phyloP scores from a whole-genome alignment of 1,139 yeast genomes.

The Magnusiomyces ingens region DNA sequence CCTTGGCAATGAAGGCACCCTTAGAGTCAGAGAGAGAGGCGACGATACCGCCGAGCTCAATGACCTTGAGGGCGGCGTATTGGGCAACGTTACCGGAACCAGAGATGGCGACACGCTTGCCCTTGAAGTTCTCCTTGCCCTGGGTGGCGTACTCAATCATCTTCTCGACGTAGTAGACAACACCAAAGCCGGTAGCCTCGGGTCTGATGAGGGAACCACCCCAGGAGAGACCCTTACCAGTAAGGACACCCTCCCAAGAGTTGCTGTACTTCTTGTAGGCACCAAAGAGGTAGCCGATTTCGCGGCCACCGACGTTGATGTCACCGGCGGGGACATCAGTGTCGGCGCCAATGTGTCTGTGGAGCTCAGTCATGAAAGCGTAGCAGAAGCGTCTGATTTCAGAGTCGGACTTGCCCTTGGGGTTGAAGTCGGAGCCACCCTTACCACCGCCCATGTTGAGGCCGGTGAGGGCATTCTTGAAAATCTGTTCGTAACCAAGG shows the following conservation, averaged over 20 bases:
- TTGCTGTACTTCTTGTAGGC: constrained; percentile 90
- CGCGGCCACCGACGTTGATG: constrained; percentile 91
- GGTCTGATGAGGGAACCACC: constrained; percentile 99
- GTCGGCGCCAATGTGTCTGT: constrained; percentile 93
- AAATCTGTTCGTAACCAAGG: constrained; percentile 96
- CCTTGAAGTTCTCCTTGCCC: constrained; percentile 83
- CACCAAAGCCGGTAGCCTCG: constrained; percentile 98
- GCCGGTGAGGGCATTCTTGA: constrained; percentile 97
- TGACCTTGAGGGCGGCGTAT: constrained; percentile 95
- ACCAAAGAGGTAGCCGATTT: constrained; percentile 90
- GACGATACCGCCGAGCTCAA: constrained; percentile 93
- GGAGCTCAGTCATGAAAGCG: constrained; percentile 91
- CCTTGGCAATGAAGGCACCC: constrained; percentile 62
- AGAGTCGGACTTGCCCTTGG: constrained; percentile 84
- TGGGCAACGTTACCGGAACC: constrained; percentile 99
- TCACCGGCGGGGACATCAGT: constrained; percentile 99
- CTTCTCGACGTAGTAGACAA: constrained; percentile 93
- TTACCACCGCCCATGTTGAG: constrained; percentile 99
- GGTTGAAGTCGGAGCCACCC: constrained; percentile 98
- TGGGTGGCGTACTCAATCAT: constrained; percentile 91
- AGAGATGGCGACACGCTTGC: constrained; percentile 92
- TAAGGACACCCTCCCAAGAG: constrained; percentile 93
- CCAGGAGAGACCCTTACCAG: constrained; percentile 97
- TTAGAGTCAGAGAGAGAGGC: constrained; percentile 91
- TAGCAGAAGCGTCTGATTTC: constrained; percentile 97